phyloP scores from a whole-genome alignment of 1,284 basidiomycete genomes.

The Leccinum solheimii region DNA sequence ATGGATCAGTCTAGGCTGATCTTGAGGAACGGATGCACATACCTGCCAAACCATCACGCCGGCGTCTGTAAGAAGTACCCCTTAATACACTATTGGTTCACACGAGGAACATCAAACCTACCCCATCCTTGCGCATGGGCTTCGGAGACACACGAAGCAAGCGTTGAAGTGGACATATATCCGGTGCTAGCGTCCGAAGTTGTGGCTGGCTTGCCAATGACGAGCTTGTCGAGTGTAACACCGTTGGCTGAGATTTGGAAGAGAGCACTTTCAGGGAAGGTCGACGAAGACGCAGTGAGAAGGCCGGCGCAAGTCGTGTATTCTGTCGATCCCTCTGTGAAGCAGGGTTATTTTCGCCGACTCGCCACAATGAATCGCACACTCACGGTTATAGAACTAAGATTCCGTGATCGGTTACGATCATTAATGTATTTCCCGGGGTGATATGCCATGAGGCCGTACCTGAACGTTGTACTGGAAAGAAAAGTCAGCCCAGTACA shows the following conservation, averaged over 20 bases:
- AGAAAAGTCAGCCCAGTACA: not conserved
- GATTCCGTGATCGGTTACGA: not conserved
- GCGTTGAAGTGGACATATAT: not conserved
- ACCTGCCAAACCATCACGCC: conserved; percentile 49
- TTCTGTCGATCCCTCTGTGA: not conserved
- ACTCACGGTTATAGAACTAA: conserved; percentile 64
- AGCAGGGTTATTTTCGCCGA: not conserved
- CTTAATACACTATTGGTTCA: not conserved
- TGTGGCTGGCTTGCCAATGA: conserved; percentile 64
- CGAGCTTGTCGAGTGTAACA: conserved; percentile 45
- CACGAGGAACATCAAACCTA: conserved; percentile 33
- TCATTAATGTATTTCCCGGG: not conserved
- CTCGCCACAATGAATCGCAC: not conserved
- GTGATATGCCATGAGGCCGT: conserved; percentile 1
- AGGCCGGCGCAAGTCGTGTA: not conserved
- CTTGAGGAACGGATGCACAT: not conserved
- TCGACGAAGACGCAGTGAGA: not conserved
- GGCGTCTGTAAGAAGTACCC: conserved; percentile 37
- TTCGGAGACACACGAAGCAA: not conserved
- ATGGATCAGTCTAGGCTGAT: conserved; percentile 40
- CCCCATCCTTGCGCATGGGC: not conserved
- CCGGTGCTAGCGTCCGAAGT: conserved; percentile 56
- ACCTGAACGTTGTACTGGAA: conserved; percentile 47
- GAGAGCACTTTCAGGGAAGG: not conserved
- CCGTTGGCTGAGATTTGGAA: not conserved